A percentile compares a stretch with the other conserved stretches of the same genome.
Evolutionary conservation across 2,329 filamentous ascomycete species (phyloP).

Genomic region (Penicillium sp.): DNA sequence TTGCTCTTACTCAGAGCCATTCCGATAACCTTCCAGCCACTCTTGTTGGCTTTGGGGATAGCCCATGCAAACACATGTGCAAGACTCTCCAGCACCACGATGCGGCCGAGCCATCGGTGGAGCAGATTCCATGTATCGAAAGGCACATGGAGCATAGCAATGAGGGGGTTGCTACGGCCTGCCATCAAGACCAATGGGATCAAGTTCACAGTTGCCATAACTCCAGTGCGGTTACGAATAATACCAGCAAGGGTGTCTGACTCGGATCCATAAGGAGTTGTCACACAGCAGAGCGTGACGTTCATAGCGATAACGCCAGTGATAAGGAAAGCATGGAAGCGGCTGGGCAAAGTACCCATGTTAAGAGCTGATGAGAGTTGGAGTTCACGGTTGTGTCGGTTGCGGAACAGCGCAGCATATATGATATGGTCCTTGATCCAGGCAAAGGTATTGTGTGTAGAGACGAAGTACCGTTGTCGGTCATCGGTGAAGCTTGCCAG

Average conservation of each 20-base stretch:
- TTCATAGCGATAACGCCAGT: conserved; percentile 45
- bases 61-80: conserved; percentile 73
- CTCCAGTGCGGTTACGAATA: conserved; percentile 46
- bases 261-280: conserved; percentile 42
- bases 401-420: conserved; percentile 48
- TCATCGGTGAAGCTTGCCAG: conserved; percentile 76
- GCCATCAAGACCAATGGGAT: conserved; percentile 46
- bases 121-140: conserved; percentile 56
- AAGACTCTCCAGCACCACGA: conserved; percentile 67
- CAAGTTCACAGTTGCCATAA: conserved; percentile 46
- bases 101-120: conserved; percentile 75
- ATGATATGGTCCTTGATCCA: conserved; percentile 68
- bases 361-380: conserved; percentile 46
- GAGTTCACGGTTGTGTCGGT: conserved; percentile 48
- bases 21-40: conserved; percentile 39
- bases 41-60: conserved; percentile 61
- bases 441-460: conserved; percentile 56
- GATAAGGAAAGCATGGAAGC: conserved; percentile 47
- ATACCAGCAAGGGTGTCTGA: conserved; percentile 37
- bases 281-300: conserved; percentile 52
- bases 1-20: conserved; percentile 31
- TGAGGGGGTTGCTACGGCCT: conserved; percentile 47
- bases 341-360: conserved; percentile 48
- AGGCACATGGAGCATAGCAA: conserved; percentile 43
- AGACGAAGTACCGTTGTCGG: conserved; percentile 74